Evolutionary conservation across 148 eudicot genomes (phyloP), one percentile per base, ranked within the genome.

Genomic region (Persicaria maculosa): DNA sequence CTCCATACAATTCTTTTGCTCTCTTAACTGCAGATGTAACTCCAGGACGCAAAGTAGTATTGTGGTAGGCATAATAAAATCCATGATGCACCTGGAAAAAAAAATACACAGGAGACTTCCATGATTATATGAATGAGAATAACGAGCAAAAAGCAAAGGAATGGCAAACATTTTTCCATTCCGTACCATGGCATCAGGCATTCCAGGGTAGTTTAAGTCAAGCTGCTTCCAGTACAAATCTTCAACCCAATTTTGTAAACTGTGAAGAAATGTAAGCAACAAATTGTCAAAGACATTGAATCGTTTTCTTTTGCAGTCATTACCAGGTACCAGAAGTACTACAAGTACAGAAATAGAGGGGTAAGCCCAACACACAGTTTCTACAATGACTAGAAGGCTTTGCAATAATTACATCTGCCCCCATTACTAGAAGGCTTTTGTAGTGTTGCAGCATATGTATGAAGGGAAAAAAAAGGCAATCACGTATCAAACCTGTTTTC

Each of bases 201-300:
- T 81, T 69, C 88, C 94, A 50, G 99, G 99, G 71, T 90, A 95
- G 58, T 89, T 78, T 31, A 88, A 76, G 83, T 92, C 94, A 74
- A 95, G 96, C 78, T 95, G 94, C 83, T 92, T 95, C 99, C 97
- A 95, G 86, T 78, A 95, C 80, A 95, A 78, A 83, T 95, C 99
- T 85, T 86, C 96, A 65, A 95, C 76, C 99, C 99, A 95, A 72
- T 95, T 95, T 83, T 84, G 90, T 77, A 94, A 82, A 79, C 98
- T 94, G 88, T 55, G 78, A 53, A 48, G 19, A 59, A 59, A 9
- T 17, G 9, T 55, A 55, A 55, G 61, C 20, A 55, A 19, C 9
- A 11, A 59, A 59, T 19, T 57, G 62, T 10, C 62, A 57, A 19
- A 57, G 36, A 57, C 22, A n/a, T 17, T 52, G 6, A n/a, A 52